These are phyloP conservation scores for Beta corolliflora DNA, from an alignment of 179 eudicot genomes.

Conservation along the genomic window DNA sequence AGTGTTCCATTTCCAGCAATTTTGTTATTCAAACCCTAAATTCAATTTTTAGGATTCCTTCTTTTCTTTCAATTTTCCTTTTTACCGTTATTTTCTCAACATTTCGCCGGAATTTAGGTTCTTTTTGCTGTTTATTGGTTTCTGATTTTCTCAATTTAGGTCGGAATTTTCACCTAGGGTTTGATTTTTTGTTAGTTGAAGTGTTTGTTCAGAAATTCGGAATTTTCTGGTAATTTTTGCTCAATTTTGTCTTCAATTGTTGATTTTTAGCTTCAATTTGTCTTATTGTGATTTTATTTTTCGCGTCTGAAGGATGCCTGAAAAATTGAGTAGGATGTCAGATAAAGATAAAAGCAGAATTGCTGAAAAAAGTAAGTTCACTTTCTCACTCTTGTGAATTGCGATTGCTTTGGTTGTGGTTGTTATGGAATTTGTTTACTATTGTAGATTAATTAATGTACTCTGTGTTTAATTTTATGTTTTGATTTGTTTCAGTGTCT, in stretches of 20 bases:
- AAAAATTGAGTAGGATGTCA: conserved; percentile 33
- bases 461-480: neutral
- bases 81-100: neutral
- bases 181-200: neutral
- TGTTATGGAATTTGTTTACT: neutral
- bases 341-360: conserved; percentile 39
- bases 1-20: neutral
- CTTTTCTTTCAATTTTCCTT: neutral
- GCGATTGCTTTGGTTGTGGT: neutral
- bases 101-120: neutral
- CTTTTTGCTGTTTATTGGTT: neutral
- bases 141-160: neutral
- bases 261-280: neutral
- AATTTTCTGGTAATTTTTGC: neutral
- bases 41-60: conserved; percentile 2
- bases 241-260: neutral
- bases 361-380: conserved; percentile 37
- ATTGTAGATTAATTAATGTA: neutral
- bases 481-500: conserved; percentile 30
- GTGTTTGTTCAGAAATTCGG: neutral
- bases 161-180: conserved; percentile 15
- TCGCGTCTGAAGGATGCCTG: conserved; percentile 26
- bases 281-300: neutral
- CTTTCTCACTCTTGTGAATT: neutral
- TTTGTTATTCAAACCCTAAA: neutral